These are phyloP conservation scores for Colletotrichum echinochloae DNA, from an alignment of 2,329 filamentous ascomycete species.

Conservation along the genomic window DNA sequence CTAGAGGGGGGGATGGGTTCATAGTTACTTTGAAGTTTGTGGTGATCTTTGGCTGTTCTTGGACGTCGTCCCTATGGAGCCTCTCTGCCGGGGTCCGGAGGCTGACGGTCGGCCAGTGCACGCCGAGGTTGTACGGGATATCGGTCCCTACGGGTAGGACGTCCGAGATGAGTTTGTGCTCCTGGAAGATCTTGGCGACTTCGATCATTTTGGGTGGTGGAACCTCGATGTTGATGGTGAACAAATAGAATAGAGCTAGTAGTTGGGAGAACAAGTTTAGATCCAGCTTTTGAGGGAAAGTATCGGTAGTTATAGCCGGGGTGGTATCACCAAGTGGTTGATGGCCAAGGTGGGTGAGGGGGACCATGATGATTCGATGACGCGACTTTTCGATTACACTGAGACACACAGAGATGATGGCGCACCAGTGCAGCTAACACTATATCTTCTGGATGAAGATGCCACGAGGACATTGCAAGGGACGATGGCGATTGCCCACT, in stretches of 20 bases:
- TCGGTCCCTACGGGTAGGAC: slow-evolving; percentile 1
- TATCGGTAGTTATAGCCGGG: not conserved
- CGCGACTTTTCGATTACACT: not conserved
- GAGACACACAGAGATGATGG: not conserved
- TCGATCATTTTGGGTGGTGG: not conserved
- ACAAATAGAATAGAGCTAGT: not conserved
- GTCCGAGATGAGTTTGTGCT: slow-evolving; percentile 10
- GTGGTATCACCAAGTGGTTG: not conserved
- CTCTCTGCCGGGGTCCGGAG: slow-evolving; percentile 13
- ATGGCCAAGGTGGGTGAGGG: not conserved
- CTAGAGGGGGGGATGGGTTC: not conserved
- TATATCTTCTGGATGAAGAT: not conserved
- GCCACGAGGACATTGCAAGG: not conserved
- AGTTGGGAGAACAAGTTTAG: not conserved
- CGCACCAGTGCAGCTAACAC: not conserved
- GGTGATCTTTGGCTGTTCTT: slow-evolving; percentile 4
- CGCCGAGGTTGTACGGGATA: slow-evolving; percentile 8
- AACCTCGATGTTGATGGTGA: not conserved
- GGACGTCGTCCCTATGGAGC: slow-evolving; percentile 10
- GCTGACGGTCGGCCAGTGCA: slow-evolving; percentile 12
- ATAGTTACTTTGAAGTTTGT: slow-evolving; percentile 9
- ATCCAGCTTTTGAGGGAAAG: too few species aligned
- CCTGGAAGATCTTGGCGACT: not conserved
- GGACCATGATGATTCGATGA: slow-evolving; percentile 9
- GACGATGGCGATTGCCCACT: not conserved